Percentiles rank a stretch among this genome's conserved stretches.
phyloP scores from a whole-genome alignment of 2,329 filamentous ascomycete species.

The Aspergillus versicolor region DNA sequence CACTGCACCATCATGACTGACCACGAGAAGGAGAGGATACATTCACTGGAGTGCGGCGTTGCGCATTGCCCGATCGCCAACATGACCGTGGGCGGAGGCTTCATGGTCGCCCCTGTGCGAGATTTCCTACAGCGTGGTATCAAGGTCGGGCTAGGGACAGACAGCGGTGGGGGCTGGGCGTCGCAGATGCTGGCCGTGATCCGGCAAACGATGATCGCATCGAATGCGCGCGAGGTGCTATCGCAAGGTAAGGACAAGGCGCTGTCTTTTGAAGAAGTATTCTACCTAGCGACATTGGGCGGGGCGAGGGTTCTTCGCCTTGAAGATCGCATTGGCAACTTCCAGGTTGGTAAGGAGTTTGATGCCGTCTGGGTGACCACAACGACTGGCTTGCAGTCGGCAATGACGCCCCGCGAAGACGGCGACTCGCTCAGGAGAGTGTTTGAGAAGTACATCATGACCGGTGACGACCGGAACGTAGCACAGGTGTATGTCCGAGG shows the following conservation, averaged over 20 bases:
- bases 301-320: conserved; percentile 61
- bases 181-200: conserved; percentile 51
- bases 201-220: conserved; percentile 55
- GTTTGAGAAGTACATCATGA: conserved; percentile 66
- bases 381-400: conserved; percentile 32
- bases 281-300: conserved; percentile 62
- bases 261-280: conserved; percentile 53
- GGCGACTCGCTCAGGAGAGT: conserved; percentile 47
- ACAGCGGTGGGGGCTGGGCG: conserved; percentile 63
- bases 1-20: conserved; percentile 65
- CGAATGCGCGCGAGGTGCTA: conserved; percentile 35
- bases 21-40: conserved; percentile 43
- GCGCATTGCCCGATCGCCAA: conserved; percentile 66
- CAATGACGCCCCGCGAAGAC: conserved; percentile 56
- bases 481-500: conserved; percentile 55
- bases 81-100: conserved; percentile 56
- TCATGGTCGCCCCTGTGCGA: conserved; percentile 59
- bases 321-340: conserved; percentile 55
- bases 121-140: conserved; percentile 58
- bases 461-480: conserved; percentile 64
- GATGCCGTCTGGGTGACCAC: conserved; percentile 57
- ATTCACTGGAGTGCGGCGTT: conserved; percentile 54
- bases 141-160: conserved; percentile 67
- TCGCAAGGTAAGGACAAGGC: conserved; percentile 43
- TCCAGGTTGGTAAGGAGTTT: conserved; percentile 61